Evolutionary conservation across 495 filamentous ascomycete species (phyloP), one percentile per base, ranked within the genome.

Genomic region (Xylaria intraflava): DNA sequence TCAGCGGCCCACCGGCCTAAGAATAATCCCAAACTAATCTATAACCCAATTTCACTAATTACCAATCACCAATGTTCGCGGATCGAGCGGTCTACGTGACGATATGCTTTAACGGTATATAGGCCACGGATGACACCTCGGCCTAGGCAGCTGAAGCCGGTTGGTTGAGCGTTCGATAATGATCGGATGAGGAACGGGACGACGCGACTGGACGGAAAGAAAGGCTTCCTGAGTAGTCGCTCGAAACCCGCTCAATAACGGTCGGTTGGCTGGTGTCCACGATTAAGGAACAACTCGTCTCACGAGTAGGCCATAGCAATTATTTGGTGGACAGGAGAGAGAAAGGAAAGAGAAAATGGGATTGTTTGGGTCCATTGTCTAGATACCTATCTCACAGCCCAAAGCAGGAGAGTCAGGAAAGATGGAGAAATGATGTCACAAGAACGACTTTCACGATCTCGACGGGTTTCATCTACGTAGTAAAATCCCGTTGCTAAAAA

Each of bases 351-450:
- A n/a, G n/a, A 5, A 17, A 38, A 4, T 1, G 9, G 41, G 23
- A 2, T 43, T 43, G 35, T 43, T 26, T 6, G 9, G 41, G 14
- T 10, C 20, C 20, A 43, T 26, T 5, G 12, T 43, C 41, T 11
- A 43, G 14, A 26, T 19, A 19, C 30, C 14, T 40, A 19, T 16
- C 17, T 20, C 6, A 17, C 2, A 11, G 26, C 29, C 12, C 20
- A 53, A 29, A 12, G 16, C 14, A 41, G 1, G 8, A 55, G 45
- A 49, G 52, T 43, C 52, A 55, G 36, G 24, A 55, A 55, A 49
- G 33, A 48, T 26, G 40, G 52, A 36, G 33, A 45, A 48, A 55
- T 55, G 52, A 55, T 55, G 52, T 55, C 52, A 55, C 31, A 36
- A 2, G 23, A 14, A 20, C 41, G 19, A 23, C 20, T 19, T 55